These are phyloP conservation scores for Phoenix dactylifera DNA, from an alignment of 176 grass and related monocot species.

Conservation along the genomic window DNA sequence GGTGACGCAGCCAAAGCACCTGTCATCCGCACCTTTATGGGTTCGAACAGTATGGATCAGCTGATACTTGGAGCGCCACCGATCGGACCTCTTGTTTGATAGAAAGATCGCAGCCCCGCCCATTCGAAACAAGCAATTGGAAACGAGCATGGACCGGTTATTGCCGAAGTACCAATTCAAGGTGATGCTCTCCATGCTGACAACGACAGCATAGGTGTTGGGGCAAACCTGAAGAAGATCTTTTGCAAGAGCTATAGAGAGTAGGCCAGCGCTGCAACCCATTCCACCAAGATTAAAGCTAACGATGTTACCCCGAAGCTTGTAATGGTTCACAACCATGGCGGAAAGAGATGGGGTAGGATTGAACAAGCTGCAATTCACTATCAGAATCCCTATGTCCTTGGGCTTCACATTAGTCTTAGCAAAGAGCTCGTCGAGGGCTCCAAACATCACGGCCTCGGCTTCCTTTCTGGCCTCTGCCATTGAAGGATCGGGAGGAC, in stretches of 20 bases:
- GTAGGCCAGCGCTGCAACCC: conserved; percentile 3
- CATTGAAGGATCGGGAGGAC: conserved; percentile 6
- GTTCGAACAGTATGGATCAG: conserved; percentile 1
- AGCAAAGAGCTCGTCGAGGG: conserved; percentile 3
- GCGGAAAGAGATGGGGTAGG: conserved; percentile 9
- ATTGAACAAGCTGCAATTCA: conserved; percentile 11
- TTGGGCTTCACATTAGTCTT: conserved; percentile 13
- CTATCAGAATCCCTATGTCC: conserved; percentile 1
- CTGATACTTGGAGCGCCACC: conserved; percentile 1
- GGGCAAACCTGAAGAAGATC: conserved; percentile 6
- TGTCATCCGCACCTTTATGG: conserved; percentile 6
- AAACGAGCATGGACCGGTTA: conserved; percentile 11
- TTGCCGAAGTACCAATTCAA: conserved; percentile 12
- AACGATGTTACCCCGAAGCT: conserved; percentile 7
- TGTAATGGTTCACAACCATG: conserved; percentile 11
- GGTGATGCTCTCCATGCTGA: conserved; percentile 14
- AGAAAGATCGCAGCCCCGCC: conserved; percentile 5
- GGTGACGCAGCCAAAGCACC: conserved; percentile 7
- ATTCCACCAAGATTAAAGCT: conserved; percentile 6
- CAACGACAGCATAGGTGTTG: not conserved
- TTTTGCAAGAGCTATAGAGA: conserved; percentile 5
- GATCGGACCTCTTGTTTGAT: conserved; percentile 4
- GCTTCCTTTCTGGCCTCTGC: conserved; percentile 6
- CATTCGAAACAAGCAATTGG: conserved; percentile 12
- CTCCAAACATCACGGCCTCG: conserved; percentile 5